Evolutionary conservation across 1,284 basidiomycete species (phyloP), one percentile per base, ranked within the genome.

Genomic region (Apiotrichum laibachii): DNA sequence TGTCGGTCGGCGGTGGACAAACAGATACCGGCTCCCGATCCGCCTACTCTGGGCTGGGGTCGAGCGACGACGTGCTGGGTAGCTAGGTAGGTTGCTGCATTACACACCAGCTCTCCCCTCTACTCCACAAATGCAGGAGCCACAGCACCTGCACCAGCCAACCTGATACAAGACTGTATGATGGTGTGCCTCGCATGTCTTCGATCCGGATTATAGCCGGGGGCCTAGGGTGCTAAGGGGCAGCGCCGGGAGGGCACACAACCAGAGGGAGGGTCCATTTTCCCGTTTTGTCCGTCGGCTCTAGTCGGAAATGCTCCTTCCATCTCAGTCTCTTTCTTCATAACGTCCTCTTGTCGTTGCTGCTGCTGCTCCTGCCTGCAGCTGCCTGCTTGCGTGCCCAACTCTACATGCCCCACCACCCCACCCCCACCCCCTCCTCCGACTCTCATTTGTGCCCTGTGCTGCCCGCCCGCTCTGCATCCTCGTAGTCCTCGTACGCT

Each of bases 241-340:
- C 7, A 31, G 26, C 4, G 26, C 4, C 26, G 4, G 4, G 26
- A 31, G 26, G 26, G 26, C 26, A 31, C 26, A 31, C 26, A 3
- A 31, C 26, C 26, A 31, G 26, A 31, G 26, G 26, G 26, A 31
- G 26, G 26, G 26, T 46, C 22, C 13, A 31, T 45, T 62, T 58
- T 55, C 48, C 60, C 60, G 50, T 51, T 56, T 56, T 62, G 53
- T 48, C 60, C 60, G 60, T 62, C 60, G 60, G 60, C 44, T 10
- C 19, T 58, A 62, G 46, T 62, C 60, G 60, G 56, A 37, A 39
- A 43, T 52, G 21, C 11, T 18, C 5, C 13, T 12, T 1, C 39
- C 18, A 40, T 50, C 49, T 39, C 10, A 44, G 43, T n/a, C 13
- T 40, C 5, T 8, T 40, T 31, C 26, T 31, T 44, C 8, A 19